Base-by-base conservation (phyloP, 2,329 filamentous ascomycete genomes). In the Xylariomycetidae sp. region DNA sequence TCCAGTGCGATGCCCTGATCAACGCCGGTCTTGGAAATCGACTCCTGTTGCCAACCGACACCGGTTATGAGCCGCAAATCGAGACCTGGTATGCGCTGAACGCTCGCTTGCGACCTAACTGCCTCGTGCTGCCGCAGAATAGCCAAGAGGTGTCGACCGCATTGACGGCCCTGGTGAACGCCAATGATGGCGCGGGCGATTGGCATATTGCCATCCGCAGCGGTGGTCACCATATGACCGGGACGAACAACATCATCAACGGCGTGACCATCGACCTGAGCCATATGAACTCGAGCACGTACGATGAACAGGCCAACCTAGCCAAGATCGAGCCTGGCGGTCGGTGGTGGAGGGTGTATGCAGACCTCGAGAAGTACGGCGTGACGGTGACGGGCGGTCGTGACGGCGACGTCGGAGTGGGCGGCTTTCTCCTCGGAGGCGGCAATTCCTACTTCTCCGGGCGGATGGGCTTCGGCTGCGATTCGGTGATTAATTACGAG, bases 161-260 rank as follows among this genome's bases (percentile, higher is more conserved):
- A 2, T 33, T 52, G 27, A 50, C 35, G 12, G 25, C 40, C 2
- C 26, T 46, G 13, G 36, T 46, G 16, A 34, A 43, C 9, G 35
- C 37, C 15, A 42, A 47, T 5, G 37, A 41, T 9, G 48, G 47
- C 12, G 43, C 46, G 1, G 45, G 48, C 1, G 41, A 56, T 29
- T 58, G 55, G 49, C 46, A 51, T 20, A 69, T 74, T 35, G 68
- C 70, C 3, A 57, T 69, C n/a, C 63, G 66, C 25, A 66, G 68
- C 38, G 71, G 70, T 17, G 71, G 70, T 1, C 70, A 74, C 49
- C 60, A 62, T 23, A 54, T 59, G 3, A 61, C 62, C 1, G 63
- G 62, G 11, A 54, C 59, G 4, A 67, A 66, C 11, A 73, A 61
- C 36, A 64, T 63, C 31, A 50, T 56, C 10, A 58, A 54, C 3